Base-by-base conservation (phyloP, 345 rosid species). In the Stellera chamaejasme region DNA sequence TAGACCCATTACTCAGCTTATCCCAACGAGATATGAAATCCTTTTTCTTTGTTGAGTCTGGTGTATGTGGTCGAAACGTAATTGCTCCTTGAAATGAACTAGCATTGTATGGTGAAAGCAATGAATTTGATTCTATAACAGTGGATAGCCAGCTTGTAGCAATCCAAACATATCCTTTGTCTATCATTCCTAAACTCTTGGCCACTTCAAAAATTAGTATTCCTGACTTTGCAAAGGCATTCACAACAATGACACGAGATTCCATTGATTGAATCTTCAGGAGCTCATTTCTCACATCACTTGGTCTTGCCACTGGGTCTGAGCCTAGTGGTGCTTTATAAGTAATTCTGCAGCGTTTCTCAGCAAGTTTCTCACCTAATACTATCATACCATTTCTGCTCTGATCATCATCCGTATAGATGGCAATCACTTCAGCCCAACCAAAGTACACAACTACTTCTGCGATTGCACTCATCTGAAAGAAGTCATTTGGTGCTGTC, bases 401-500 rank as follows among this genome's bases (percentile, higher is more conserved):
- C 62, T 79, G 83, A 69, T 92, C 96, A 63, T 92, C 98, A 11
- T 92, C 95, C 10, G 68, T 77, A 72, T 62, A 88, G 45, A 92
- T 47, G 0, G 89, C 83, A 67, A 84, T 55, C 39, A 88, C 83
- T 59, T 82, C 85, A 19, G 71, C 66, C 95, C 96, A 92, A 16
- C 87, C 73, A 43, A 63, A 88, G 25, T 73, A 75, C 62, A 79
- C 81, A 50, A 88, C 64, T 59, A 86, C 79, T 45, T 92, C 95
- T 5, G 96, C 90, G 42, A 88, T 84, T 70, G 93, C 98, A 13
- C 74, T 77, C 90, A 84, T 84, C 76, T 76, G 76, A 72, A 75
- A 92, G 46, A 79, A 68, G 63, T 88, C 96, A 48, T 67, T 92
- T 16, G 98, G 98, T 13, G 96, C 93, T 10, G 96, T 92, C 56